A percentile compares a stretch with the other conserved stretches of the same genome.
Evolutionary conservation across 2,329 filamentous ascomycete genomes (phyloP).

Genomic region (Westerdykella sp.): DNA sequence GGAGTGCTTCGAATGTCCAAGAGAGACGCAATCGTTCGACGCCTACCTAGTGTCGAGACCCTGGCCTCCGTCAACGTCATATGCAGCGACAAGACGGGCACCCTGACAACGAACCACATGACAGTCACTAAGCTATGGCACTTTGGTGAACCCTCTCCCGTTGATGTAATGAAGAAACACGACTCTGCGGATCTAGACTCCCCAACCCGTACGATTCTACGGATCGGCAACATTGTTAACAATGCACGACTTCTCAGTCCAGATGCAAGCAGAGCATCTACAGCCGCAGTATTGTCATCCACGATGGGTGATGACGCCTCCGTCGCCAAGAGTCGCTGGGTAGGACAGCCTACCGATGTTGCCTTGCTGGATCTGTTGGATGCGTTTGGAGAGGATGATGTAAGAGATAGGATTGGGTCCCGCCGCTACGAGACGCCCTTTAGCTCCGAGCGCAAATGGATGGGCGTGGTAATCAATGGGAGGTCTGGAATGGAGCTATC

Average conservation of each 20-base stretch:
- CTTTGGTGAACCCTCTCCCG: constrained; percentile 60
- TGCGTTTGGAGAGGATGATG: constrained; percentile 83
- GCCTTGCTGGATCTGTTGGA: constrained; percentile 94
- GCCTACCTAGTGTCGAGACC: constrained; percentile 94
- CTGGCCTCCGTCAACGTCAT: constrained; percentile 99
- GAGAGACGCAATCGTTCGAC: constrained; percentile 88
- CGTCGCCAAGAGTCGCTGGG: constrained; percentile 80
- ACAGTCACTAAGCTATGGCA: constrained; percentile 96
- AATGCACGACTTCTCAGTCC: constrained; percentile 75
- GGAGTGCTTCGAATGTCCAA: constrained; percentile 96
- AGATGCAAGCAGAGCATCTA: constrained; percentile 64
- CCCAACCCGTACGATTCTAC: constrained; percentile 72
- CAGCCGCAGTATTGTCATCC: constrained; percentile 78
- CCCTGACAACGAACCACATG: constrained; percentile 97
- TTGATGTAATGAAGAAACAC: constrained; percentile 52
- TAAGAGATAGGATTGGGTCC: constrained; percentile 76
- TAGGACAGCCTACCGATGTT: constrained; percentile 94
- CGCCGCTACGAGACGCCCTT: constrained; percentile 85
- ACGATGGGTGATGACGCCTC: constrained; percentile 60
- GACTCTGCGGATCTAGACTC: constrained; percentile 56
- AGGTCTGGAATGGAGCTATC: constrained; percentile 45
- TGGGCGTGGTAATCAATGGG: constrained; percentile 77
- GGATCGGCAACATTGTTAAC: constrained; percentile 94
- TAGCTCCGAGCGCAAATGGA: constrained; percentile 97
- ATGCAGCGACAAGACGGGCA: constrained; percentile 97